Base-by-base conservation (phyloP, 306 rosid genomes). In the Acacia crassicarpa region DNA sequence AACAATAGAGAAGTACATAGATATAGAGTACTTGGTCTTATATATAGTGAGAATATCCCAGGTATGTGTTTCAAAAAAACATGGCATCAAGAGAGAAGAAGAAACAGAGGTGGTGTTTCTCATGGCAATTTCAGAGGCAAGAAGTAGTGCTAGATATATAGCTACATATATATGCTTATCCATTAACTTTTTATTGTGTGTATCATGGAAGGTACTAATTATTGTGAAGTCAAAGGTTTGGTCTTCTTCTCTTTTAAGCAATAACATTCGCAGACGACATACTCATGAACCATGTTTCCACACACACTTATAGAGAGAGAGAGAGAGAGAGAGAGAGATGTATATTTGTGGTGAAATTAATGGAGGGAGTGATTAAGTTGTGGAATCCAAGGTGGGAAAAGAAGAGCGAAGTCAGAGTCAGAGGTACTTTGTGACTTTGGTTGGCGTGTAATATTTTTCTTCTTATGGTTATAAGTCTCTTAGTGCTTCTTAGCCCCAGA, bases 251-350 rank as follows among this genome's bases (percentile, higher is more conserved):
- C 83, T 73, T 84, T 84, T 73, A 87, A 86, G 91, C 87, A 86
- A 86, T 86, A 70, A 71, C 80, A 84, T 74, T 35, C 73, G 0
- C 9, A 43, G 71, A 77, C 68, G 87, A 86, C 89, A 86, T 73
- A 90, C 90, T 90, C 91, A 88, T 88, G 76, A 78, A 78, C 72
- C 78, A 79, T 90, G 84, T 54, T 69, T 78, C 19, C 70, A 71
- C 68, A 79, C 49, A 59, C 33, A 56, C 62, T n/a, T 27, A 6
- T 19, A 54, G 30, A 54, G 33, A 70, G 80, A 74, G 54, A 85
- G 77, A 70, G 80, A 74, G 54, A 85, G 77, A 54, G 33, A 70
- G 80, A 74, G 54, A 85, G 77, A 17, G 35, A 32, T 30, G 32
- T 30, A 30, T 30, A 30, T 69, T 9, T 56, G 51, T 16, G 49